A percentile compares a stretch with the other conserved stretches of the same genome.
Conservation (phyloP, 108 stramenopile species). For the Nitzschia palea region DNA sequence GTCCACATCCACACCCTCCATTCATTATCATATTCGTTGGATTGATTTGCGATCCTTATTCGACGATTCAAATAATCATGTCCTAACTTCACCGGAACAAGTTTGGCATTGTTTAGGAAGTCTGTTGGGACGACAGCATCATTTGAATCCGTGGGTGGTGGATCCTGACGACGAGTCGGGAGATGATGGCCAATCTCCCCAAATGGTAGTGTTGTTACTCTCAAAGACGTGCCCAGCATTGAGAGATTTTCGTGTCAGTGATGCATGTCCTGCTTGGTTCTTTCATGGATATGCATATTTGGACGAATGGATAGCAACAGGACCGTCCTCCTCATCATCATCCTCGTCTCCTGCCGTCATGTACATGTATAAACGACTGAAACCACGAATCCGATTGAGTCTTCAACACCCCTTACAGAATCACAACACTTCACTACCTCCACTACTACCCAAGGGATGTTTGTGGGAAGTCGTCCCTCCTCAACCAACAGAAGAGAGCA, state of each 20-base stretch:
- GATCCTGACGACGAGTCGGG: neutral
- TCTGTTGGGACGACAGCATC: conserved; percentile 27
- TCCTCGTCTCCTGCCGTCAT: conserved; percentile 10
- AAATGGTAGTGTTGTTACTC: conserved; percentile 13
- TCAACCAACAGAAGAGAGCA: conserved; percentile 14
- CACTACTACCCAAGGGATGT: conserved; percentile 39
- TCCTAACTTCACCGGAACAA: conserved; percentile 16
- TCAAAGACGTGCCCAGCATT: conserved; percentile 2
- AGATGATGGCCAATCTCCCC: neutral
- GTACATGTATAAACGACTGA: conserved; percentile 15
- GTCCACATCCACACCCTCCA: neutral
- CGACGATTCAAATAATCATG: neutral
- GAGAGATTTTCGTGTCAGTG: conserved; percentile 44
- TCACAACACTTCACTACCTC: neutral
- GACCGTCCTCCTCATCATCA: neutral
- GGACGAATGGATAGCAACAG: too few species aligned
- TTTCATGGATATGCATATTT: conserved; percentile 29
- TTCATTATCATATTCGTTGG: conserved; percentile 9
- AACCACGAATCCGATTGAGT: neutral
- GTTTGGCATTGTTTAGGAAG: conserved; percentile 37
- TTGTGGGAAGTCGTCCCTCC: conserved; percentile 55
- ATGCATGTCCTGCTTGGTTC: conserved; percentile 53
- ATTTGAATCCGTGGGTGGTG: conserved; percentile 43
- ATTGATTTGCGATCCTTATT: conserved; percentile 22
- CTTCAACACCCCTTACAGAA: neutral